phyloP scores from a whole-genome alignment of 2,329 filamentous ascomycete species.

The Aspergillus fijiensis region DNA sequence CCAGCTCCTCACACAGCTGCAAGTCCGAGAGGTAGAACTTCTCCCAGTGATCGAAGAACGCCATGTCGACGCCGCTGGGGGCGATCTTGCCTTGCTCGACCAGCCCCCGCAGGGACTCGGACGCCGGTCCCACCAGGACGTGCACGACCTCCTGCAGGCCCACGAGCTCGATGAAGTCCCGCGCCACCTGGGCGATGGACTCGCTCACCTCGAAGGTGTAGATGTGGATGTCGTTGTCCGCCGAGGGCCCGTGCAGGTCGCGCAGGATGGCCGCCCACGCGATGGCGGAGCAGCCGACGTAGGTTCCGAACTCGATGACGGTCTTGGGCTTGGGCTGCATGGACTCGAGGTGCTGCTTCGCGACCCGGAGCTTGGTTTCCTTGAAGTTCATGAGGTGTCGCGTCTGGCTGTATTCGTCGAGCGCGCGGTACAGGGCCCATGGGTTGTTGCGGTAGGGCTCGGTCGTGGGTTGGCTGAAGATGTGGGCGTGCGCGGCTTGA shows the following conservation, averaged over 20 bases:
- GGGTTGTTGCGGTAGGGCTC: slow-evolving; percentile 26
- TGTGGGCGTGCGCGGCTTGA: slow-evolving; percentile 19
- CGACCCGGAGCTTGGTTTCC: slow-evolving; percentile 27
- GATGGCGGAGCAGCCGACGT: slow-evolving; percentile 40
- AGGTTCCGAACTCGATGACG: slow-evolving; percentile 40
- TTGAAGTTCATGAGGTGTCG: slow-evolving; percentile 37
- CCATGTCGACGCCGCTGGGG: slow-evolving; percentile 31
- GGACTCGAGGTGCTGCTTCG: slow-evolving; percentile 20
- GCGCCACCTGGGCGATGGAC: slow-evolving; percentile 30
- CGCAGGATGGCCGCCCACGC: slow-evolving; percentile 29
- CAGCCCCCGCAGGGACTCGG: slow-evolving; percentile 31
- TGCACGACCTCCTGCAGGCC: slow-evolving; percentile 34
- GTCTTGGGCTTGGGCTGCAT: slow-evolving; percentile 30
- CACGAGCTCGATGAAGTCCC: slow-evolving; percentile 35
- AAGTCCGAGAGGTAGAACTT: slow-evolving; percentile 40
- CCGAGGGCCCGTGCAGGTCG: slow-evolving; percentile 22
- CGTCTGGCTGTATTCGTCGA: slow-evolving; percentile 32
- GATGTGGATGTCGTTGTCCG: slow-evolving; percentile 22
- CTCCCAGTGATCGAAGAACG: slow-evolving; percentile 42
- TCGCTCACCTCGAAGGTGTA: slow-evolving; percentile 40
- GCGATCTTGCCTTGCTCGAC: slow-evolving; percentile 26
- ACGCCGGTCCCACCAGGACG: slow-evolving; percentile 35
- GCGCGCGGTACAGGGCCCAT: slow-evolving; percentile 28
- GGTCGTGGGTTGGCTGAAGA: slow-evolving; percentile 19
- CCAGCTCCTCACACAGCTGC: slow-evolving; percentile 34